These are phyloP conservation scores for Wickerhamomyces chambardii DNA, from an alignment of 805 yeast species.

Conservation along the genomic window DNA sequence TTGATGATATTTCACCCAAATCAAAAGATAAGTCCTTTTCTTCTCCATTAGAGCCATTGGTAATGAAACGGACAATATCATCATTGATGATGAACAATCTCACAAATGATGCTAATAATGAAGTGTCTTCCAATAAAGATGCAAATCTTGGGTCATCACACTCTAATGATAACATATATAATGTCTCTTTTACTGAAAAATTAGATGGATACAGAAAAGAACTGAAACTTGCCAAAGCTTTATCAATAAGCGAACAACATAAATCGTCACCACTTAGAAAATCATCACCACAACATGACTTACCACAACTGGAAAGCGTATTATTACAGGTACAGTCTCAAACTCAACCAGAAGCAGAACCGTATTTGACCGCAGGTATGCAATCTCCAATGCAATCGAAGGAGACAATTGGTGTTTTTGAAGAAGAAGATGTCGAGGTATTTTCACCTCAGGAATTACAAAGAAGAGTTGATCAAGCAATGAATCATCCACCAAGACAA, in stretches of 20 bases:
- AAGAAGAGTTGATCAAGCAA: background rate
- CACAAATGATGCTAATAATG: too few relatives aligned
- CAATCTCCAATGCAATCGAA: background rate
- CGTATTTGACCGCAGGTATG: too few relatives aligned
- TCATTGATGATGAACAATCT: too few relatives aligned
- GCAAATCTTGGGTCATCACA: too few relatives aligned
- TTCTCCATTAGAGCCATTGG: background rate
- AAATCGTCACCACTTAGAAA: too few relatives aligned
- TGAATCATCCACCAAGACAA: background rate
- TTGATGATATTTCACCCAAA: background rate
- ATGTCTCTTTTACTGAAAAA: background rate
- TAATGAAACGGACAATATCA: background rate
- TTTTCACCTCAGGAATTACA: background rate
- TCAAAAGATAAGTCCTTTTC: background rate
- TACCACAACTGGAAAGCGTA: too few relatives aligned
- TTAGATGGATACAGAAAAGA: background rate
- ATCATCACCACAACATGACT: too few relatives aligned
- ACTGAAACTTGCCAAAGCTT: background rate
- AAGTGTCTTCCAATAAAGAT: too few relatives aligned
- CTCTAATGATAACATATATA: too few relatives aligned
- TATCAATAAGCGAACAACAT: too few relatives aligned
- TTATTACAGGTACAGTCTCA: too few relatives aligned
- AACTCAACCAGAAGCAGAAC: too few relatives aligned
- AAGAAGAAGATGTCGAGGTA: background rate
- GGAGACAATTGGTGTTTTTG: background rate